Base-by-base conservation (phyloP, 208 protist genomes). In the Zelonia costaricensis region DNA sequence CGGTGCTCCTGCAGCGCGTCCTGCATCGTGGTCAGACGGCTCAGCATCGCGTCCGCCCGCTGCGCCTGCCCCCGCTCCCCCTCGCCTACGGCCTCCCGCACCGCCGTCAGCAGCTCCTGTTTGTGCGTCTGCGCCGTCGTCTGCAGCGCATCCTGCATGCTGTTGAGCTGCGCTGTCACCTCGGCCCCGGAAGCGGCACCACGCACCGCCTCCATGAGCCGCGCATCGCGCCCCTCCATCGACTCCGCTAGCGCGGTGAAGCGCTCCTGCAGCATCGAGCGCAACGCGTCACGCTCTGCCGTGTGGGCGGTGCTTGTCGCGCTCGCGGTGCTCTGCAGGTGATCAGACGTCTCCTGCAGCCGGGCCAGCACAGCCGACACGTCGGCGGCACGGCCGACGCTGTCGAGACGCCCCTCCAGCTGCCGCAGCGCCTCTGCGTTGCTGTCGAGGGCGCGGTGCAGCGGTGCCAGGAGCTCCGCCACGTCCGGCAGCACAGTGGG, bases 151-250 rank as follows among this genome's bases (percentile, higher is more conserved):
- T 7, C 43, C 44, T 69, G 48, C 15, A 76, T 38, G 43, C 46
- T 36, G 42, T 13, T 39, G 35, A 76, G 51, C 48, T 70, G 69
- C 35, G 22, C 23, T 22, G 7, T 30, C 38, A 76, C 38, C 23
- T 67, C 56, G 8, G 25, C 40, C n/a, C 23, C 22, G 1, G 49
- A 36, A 28, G 59, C 18, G 15, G 55, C 20, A 18, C 15, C 48
- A n/a, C 54, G 68, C 39, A 75, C 38, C 6, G 54, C 61, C 40
- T 54, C 68, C 38, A 58, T 33, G 23, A 65, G 36, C 20, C 57
- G 44, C n/a, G 47, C 54, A 13, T 68, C 56, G 33, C 72, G 72
- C 16, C 18, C 33, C 44, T 44, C 55, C 25, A 73, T 16, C 27
- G 65, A 42, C 42, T 43, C 25, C 7, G n/a, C 30, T 0, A 76